phyloP scores from a whole-genome alignment of 2,329 filamentous ascomycete genomes.

The Neodidymelliopsis sp. region DNA sequence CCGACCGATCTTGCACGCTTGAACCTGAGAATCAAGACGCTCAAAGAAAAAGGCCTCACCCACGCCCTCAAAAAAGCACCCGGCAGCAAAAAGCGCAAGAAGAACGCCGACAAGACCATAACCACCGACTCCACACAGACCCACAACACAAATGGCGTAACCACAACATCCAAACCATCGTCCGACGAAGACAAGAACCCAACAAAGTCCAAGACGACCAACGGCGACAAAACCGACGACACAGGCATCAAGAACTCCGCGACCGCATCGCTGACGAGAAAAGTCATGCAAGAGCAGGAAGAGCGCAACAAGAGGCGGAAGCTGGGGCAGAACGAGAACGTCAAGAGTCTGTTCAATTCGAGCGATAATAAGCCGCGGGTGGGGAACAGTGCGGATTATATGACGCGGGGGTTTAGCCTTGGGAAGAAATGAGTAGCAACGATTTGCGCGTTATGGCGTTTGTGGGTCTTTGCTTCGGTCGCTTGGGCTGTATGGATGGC shows the following conservation, averaged over 20 bases:
- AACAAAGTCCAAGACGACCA: constrained; percentile 14
- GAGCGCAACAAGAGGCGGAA: constrained; percentile 81
- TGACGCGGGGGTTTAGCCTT: constrained; percentile 58
- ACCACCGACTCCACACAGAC: constrained; percentile 25
- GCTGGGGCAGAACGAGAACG: constrained; percentile 62
- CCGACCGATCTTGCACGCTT: constrained; percentile 75
- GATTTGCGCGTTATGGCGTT: too few species aligned
- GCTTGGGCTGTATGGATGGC: too few species aligned
- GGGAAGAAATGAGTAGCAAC: constrained; percentile 32
- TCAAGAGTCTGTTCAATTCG: constrained; percentile 57
- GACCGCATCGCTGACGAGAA: constrained; percentile 84
- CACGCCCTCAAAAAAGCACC: constrained; percentile 86
- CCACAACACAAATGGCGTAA: constrained; percentile 13
- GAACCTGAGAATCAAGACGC: constrained; percentile 68
- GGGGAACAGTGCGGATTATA: constrained; percentile 58
- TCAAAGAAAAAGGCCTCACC: constrained; percentile 76
- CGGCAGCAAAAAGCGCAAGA: constrained; percentile 74
- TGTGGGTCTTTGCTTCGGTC: too few species aligned
- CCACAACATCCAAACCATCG: constrained; percentile 22
- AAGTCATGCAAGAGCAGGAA: constrained; percentile 86
- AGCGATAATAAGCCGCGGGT: constrained; percentile 43
- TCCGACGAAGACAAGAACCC: constrained; percentile 36
- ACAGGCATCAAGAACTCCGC: constrained; percentile 83
- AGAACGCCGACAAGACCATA: constrained; percentile 51
- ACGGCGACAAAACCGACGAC: constrained; percentile 2